phyloP scores from a whole-genome alignment of 768 basidiomycete genomes.

The Trichaptum fuscoviolaceum region DNA sequence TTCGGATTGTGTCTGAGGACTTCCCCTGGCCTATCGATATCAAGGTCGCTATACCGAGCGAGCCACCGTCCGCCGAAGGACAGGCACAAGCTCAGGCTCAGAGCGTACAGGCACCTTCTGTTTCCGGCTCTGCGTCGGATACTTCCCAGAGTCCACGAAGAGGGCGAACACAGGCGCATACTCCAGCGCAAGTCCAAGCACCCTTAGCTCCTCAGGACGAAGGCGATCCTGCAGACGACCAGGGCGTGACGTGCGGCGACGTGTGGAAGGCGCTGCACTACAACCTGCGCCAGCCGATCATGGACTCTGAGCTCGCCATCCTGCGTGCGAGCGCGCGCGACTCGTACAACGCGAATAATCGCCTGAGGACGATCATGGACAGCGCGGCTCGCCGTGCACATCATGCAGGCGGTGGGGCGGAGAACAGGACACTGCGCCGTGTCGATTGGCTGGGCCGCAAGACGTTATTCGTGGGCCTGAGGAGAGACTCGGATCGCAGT shows the following conservation, averaged over 20 bases:
- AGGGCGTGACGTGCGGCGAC: slow-evolving; percentile 38
- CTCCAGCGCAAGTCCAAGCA: slow-evolving; percentile 19
- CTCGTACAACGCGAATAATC: neutral
- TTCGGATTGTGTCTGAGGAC: slow-evolving; percentile 53
- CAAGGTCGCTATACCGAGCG: slow-evolving; percentile 12
- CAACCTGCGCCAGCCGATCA: slow-evolving; percentile 47
- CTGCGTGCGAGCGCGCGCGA: neutral
- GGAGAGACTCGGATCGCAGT: slow-evolving; percentile 48
- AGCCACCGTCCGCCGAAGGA: slow-evolving; percentile 20
- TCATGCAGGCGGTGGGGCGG: neutral
- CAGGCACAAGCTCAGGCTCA: slow-evolving; percentile 14
- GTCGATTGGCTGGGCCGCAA: slow-evolving; percentile 61
- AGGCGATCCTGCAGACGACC: neutral
- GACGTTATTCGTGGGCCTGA: slow-evolving; percentile 58
- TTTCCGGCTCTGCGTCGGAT: neutral
- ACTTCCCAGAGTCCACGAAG: neutral
- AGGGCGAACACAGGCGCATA: slow-evolving; percentile 4
- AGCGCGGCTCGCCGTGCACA: neutral
- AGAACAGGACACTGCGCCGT: slow-evolving; percentile 20
- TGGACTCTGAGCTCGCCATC: slow-evolving; percentile 44
- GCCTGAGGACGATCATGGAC: neutral
- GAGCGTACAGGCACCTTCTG: neutral
- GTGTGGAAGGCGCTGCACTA: slow-evolving; percentile 52
- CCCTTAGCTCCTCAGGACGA: neutral
- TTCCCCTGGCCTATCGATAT: slow-evolving; percentile 69